A percentile compares a stretch with the other conserved stretches of the same genome.
phyloP scores from a whole-genome alignment of 805 yeast genomes.

The Monosporozyma yasuniensis region DNA sequence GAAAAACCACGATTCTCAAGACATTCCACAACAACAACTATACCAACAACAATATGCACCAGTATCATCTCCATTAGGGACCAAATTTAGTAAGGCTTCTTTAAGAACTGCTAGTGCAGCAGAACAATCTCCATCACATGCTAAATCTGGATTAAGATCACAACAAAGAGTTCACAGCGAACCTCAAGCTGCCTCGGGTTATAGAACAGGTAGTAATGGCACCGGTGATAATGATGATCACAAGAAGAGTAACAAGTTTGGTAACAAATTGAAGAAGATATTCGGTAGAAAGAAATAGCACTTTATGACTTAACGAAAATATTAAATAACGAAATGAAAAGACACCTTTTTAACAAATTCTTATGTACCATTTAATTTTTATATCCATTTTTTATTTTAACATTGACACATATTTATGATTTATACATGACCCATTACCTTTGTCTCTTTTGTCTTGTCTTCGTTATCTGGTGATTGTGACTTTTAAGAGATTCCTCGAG shows the following conservation, averaged over 20 bases:
- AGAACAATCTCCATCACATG: constrained; percentile 5
- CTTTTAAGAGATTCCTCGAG: background rate
- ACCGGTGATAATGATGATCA: constrained; percentile 14
- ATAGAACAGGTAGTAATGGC: background rate
- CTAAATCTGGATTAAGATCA: background rate
- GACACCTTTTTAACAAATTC: background rate
- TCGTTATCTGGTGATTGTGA: background rate
- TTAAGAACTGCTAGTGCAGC: constrained; percentile 18
- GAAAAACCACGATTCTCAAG: constrained; percentile 1
- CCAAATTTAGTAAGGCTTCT: constrained; percentile 17
- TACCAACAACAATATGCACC: constrained; percentile 1
- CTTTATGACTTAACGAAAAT: background rate
- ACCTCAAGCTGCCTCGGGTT: background rate
- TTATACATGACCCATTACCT: background rate
- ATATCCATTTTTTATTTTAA: background rate
- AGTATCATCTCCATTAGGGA: constrained; percentile 10
- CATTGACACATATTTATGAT: background rate
- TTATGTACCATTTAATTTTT: background rate
- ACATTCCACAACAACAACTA: constrained; percentile 1
- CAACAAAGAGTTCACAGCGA: background rate
- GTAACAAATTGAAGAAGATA: constrained; percentile 33
- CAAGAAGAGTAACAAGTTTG: constrained; percentile 28
- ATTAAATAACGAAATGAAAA: background rate
- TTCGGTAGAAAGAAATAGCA: constrained; percentile 31
- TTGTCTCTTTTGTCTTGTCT: no score